These are phyloP conservation scores for Aspergillus tamarii DNA, from an alignment of 2,329 filamentous ascomycete species.

Conservation along the genomic window DNA sequence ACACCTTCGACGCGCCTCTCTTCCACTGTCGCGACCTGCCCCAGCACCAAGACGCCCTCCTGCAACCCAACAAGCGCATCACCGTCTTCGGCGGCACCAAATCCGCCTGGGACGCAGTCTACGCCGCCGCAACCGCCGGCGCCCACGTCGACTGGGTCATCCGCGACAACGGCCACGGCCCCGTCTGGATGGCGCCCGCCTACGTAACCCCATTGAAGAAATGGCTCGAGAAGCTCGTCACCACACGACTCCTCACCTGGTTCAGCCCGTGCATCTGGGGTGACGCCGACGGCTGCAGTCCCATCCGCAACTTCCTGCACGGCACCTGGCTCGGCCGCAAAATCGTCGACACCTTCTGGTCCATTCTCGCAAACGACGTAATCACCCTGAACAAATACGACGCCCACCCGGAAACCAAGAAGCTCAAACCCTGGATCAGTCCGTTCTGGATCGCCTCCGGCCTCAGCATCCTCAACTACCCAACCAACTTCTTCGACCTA, in stretches of 20 bases:
- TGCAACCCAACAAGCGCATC: slow-evolving; percentile 36
- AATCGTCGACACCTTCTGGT: slow-evolving; percentile 58
- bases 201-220: slow-evolving; percentile 70
- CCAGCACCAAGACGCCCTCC: slow-evolving; percentile 34
- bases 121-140: slow-evolving; percentile 58
- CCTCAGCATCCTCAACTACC: slow-evolving; percentile 65
- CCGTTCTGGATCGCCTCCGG: slow-evolving; percentile 59
- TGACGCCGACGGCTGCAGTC: slow-evolving; percentile 59
- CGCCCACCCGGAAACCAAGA: slow-evolving; percentile 47
- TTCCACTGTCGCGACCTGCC: slow-evolving; percentile 62
- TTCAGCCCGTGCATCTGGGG: slow-evolving; percentile 77
- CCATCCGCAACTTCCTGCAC: slow-evolving; percentile 53
- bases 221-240: slow-evolving; percentile 69
- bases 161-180: slow-evolving; percentile 46
- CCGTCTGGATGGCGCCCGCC: slow-evolving; percentile 45
- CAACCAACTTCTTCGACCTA: slow-evolving; percentile 59
- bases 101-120: slow-evolving; percentile 66
- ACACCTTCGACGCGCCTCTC: slow-evolving; percentile 56
- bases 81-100: slow-evolving; percentile 64
- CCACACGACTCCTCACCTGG: slow-evolving; percentile 70
- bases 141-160: slow-evolving; percentile 52
- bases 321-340: slow-evolving; percentile 55
- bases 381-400: slow-evolving; percentile 52
- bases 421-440: slow-evolving; percentile 50
- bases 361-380: slow-evolving; percentile 53